These are phyloP conservation scores for Sparassis latifolia DNA, from an alignment of 1,284 basidiomycete species.

Conservation along the genomic window DNA sequence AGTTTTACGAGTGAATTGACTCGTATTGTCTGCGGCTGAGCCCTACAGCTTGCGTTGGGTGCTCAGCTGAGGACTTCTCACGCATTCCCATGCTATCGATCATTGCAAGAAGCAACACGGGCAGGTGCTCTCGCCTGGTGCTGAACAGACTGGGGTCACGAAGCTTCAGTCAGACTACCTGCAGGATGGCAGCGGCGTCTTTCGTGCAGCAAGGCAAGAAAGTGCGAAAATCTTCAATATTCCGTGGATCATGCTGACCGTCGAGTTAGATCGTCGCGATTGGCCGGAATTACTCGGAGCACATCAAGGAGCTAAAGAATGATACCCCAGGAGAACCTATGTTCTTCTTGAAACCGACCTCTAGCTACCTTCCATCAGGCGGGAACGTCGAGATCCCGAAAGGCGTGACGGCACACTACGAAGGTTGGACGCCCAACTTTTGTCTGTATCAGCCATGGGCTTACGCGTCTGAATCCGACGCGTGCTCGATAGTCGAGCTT, in stretches of 20 bases:
- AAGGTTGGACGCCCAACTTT: constrained; percentile 47
- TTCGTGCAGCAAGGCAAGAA: constrained; percentile 46
- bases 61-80: no score
- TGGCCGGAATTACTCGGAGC: constrained; percentile 80
- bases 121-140: not conserved
- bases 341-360: constrained; percentile 97
- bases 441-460: not conserved
- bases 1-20: no score
- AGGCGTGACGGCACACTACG: constrained; percentile 84
- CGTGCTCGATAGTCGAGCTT: constrained; percentile 71
- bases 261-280: constrained; percentile 77
- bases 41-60: no score
- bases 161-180: constrained; percentile 12
- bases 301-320: constrained; percentile 91
- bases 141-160: constrained; percentile 1
- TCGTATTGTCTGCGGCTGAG: no score
- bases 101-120: no score
- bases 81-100: no score
- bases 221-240: constrained; percentile 17
- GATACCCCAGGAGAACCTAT: constrained; percentile 91
- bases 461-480: not conserved
- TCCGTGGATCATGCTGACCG: not conserved
- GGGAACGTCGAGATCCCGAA: constrained; percentile 82
- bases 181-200: constrained; percentile 22
- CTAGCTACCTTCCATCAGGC: constrained; percentile 77